A percentile compares a stretch with the other conserved stretches of the same genome.
Evolutionary conservation across 2,329 filamentous ascomycete genomes (phyloP).

Genomic region (Grosmannia clavigera): DNA sequence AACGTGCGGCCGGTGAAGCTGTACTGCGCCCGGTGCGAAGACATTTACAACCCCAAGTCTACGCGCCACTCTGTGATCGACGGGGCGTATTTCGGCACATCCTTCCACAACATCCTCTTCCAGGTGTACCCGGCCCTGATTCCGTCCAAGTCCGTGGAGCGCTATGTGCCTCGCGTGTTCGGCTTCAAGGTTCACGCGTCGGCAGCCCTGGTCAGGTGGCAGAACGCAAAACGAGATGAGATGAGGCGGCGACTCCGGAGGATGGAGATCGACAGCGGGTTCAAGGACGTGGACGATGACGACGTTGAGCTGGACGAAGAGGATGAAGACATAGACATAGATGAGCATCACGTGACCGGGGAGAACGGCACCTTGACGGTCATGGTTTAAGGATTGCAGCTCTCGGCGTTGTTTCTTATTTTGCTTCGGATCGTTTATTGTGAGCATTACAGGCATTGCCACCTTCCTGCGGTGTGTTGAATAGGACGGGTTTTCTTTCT

Average conservation of each 20-base stretch:
- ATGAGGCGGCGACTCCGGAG: constrained; percentile 66
- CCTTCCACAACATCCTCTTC: constrained; percentile 98
- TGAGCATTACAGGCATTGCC: background rate
- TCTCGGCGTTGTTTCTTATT: background rate
- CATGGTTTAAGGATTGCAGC: background rate
- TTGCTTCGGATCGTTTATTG: background rate
- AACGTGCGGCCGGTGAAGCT: constrained; percentile 88
- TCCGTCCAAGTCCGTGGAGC: constrained; percentile 70
- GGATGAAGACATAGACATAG: constrained; percentile 24
- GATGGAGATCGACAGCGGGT: constrained; percentile 66
- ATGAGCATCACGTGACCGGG: background rate
- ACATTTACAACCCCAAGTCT: constrained; percentile 97
- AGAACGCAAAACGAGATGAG: constrained; percentile 66
- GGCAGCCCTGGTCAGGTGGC: constrained; percentile 83
- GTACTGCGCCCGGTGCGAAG: constrained; percentile 94
- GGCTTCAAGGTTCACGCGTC: constrained; percentile 92
- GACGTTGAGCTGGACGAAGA: constrained; percentile 47
- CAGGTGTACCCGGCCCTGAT: constrained; percentile 91
- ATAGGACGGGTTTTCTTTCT: background rate
- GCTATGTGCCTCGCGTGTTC: constrained; percentile 81
- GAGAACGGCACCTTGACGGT: background rate
- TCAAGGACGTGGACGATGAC: constrained; percentile 54
- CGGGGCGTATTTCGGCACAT: constrained; percentile 94
- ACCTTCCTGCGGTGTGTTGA: background rate
- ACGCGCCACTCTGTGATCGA: constrained; percentile 91